Percentiles rank a stretch among this genome's conserved stretches.
Conservation (phyloP, 2,329 filamentous ascomycete genomes). For the Fusarium austroafricanum region DNA sequence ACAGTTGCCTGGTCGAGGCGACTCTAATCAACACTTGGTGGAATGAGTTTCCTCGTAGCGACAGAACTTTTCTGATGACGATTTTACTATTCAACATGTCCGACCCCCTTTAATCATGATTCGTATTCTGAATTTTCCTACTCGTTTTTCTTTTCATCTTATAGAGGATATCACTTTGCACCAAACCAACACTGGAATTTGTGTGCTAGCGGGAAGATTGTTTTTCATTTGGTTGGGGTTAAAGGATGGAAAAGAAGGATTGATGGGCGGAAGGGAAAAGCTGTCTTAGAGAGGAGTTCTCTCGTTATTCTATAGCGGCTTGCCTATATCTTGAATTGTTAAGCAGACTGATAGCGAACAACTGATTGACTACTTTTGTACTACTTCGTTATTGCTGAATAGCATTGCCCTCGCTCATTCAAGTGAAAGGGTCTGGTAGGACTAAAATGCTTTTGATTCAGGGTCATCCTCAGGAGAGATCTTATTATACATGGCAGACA, state of each 20-base stretch:
- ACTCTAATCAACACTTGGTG: conserved; percentile 42
- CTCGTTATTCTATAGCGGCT: conserved; percentile 7
- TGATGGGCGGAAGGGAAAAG: conserved; percentile 8
- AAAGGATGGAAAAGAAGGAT: conserved; percentile 25
- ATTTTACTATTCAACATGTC: not conserved
- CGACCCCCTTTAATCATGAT: not conserved
- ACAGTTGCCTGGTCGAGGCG: conserved; percentile 44
- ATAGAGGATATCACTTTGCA: conserved; percentile 39
- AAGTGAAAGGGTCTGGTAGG: not conserved
- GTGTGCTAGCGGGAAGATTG: conserved; percentile 21
- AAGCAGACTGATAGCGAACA: not conserved
- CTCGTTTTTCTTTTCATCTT: conserved; percentile 1
- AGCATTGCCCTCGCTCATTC: not conserved
- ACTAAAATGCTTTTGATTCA: not conserved
- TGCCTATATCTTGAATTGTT: not conserved
- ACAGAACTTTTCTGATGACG: not conserved
- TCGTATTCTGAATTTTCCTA: not conserved
- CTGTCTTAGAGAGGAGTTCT: conserved; percentile 12
- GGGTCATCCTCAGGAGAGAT: not conserved
- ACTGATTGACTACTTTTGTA: not conserved
- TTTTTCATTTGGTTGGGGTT: conserved; percentile 14
- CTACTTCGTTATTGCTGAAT: not conserved
- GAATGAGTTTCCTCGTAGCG: conserved; percentile 35
- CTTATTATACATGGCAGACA: not conserved
- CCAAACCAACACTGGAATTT: conserved; percentile 44